Evolutionary conservation across 768 basidiomycete species (phyloP), one percentile per base, ranked within the genome.

Genomic region (Rubroboletus satanas): DNA sequence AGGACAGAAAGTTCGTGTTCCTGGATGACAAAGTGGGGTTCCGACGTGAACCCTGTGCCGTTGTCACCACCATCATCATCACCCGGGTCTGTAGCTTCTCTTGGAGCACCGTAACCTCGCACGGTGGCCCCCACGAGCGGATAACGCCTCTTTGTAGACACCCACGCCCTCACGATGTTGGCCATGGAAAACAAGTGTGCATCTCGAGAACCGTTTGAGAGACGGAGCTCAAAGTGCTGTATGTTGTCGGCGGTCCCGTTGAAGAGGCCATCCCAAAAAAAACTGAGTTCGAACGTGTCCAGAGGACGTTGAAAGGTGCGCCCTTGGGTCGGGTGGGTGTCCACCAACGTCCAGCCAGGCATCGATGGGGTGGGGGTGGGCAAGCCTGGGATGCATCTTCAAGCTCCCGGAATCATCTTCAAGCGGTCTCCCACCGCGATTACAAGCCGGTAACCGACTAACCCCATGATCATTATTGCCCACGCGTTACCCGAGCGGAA

Each of bases 51-150:
- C 26, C 29, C 45, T 2, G 33, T 17, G 0, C 3, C 32, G 9
- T 38, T 47, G 6, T 10, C 38, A 9, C 23, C 11, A 14, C 32
- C 17, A 8, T 7, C 31, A 7, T 31, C 55, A 3, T 7, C 4
- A 7, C 21, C 5, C 5, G 28, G 4, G 11, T 28, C 11, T 2
- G 42, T 8, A 7, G 56, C 3, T 1, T 7, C 11, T 1, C 23
- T 5, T 8, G 49, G 18, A 11, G 11, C 33, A 4, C 10, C 21
- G 12, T 26, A 35, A 21, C 68, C 44, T 71, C 68, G n/a, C 8
- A 82, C 58, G 5, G 53, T 66, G 7, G 77, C 74, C 4, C 73
- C 79, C 12, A 80, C 75, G 4, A 85, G 70, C 2, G 83, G 83
- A 55, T 72, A 82, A 33, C 70, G 74, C 28, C 66, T 68, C 64